These are phyloP conservation scores for Globisporangium recalcitrans DNA, from an alignment of 352 stramenopile genomes.

Conservation along the genomic window DNA sequence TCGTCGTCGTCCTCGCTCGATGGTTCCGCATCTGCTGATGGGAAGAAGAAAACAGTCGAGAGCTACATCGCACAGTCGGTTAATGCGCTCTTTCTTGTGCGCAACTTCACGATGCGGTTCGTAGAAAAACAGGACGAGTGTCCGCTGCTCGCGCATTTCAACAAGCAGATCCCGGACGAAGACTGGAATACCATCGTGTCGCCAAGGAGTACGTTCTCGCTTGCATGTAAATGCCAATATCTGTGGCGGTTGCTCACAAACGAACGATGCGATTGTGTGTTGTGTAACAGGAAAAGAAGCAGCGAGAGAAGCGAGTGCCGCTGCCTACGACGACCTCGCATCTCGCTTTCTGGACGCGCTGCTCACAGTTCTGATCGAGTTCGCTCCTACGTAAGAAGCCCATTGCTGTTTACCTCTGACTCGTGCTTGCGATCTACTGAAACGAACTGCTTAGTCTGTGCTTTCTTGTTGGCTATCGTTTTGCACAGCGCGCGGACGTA, in stretches of 20 bases:
- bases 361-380: conserved; percentile 53
- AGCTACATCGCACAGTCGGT: conserved; percentile 42
- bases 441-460: too few species aligned
- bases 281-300: conserved; percentile 21
- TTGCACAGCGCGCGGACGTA: conserved; percentile 39
- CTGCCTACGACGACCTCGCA: conserved; percentile 52
- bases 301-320: conserved; percentile 12
- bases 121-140: conserved; percentile 63
- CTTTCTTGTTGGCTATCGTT: not conserved
- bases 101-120: conserved; percentile 68
- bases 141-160: conserved; percentile 61
- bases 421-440: not conserved
- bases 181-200: conserved; percentile 29
- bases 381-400: conserved; percentile 44
- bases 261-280: not conserved
- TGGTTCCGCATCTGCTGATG: conserved; percentile 12
- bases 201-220: conserved; percentile 21
- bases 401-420: not conserved
- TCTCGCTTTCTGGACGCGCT: conserved; percentile 64
- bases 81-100: conserved; percentile 72
- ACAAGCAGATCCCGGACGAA: conserved; percentile 23
- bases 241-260: not conserved
- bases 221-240: not conserved
- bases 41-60: conserved; percentile 37
- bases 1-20: not conserved